Evolutionary conservation across 257 asterid genomes (phyloP), one percentile per base, ranked within the genome.

Genomic region (Rehmannia glutinosa): DNA sequence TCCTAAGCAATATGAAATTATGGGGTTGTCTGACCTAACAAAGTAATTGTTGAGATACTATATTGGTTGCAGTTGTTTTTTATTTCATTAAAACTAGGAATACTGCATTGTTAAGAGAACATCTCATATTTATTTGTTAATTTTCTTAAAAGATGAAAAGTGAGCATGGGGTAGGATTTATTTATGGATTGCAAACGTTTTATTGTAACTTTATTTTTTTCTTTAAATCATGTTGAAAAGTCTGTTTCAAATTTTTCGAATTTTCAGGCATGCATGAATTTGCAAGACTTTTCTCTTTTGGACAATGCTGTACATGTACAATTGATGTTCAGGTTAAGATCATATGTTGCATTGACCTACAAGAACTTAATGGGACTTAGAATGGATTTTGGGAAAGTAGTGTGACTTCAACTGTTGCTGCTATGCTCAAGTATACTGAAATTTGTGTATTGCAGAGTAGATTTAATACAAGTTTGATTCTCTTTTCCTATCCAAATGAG

Each of bases 321-420:
- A 30, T 20, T 24, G 20, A n/a, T 65, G 71, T 65, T 12, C 61
- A 1, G 62, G 38, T 32, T 32, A 8, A 56, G 72, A 67, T 19
- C 28, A 1, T 23, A 41, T 39, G 43, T 23, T 17, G 52, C 6
- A 38, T 3, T 43, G 42, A 8, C 33, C 16, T 8, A 19, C 10
- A 30, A 10, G 32, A 64, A 33, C 11, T 43, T 46, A 4, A 21
- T 9, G 32, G 39, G 36, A 21, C 24, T 41, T 15, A 11, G 17
- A 28, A 43, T 12, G 32, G n/a, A 12, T 52, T 55, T 65, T 56
- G 66, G 25, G n/a, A 35, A 52, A 36, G 32, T 33, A 8, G 30
- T 41, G 61, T n/a, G 35, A 21, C 20, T n/a, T 66, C 39, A 20
- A 8, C 49, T 24, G 3, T 41, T 46, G 64, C 8, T 33, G 16